A percentile compares a stretch with the other conserved stretches of the same genome.
These are phyloP conservation scores for Trametes sp. DNA, from an alignment of 1,284 basidiomycete genomes.

Conservation along the genomic window DNA sequence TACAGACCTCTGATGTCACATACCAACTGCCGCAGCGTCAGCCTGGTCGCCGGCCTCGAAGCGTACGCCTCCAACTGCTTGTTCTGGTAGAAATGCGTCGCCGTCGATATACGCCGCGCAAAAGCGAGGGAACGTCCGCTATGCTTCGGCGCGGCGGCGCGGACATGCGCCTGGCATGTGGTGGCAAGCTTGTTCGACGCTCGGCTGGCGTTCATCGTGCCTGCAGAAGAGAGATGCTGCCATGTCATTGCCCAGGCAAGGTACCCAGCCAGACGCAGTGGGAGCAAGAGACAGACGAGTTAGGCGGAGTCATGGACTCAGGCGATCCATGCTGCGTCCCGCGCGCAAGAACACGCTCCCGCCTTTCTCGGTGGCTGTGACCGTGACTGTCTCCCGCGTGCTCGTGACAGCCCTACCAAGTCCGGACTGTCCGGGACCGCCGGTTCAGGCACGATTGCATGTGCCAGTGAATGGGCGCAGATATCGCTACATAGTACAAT, in stretches of 20 bases:
- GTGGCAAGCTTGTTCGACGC: not conserved
- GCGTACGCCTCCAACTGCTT: conserved; percentile 86
- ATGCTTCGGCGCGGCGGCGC: not conserved
- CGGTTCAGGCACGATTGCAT: no score
- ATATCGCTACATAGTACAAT: no score
- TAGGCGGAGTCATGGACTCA: conserved; percentile 27
- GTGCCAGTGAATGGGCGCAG: no score
- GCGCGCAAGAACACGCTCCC: conserved; percentile 1
- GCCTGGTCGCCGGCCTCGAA: conserved; percentile 71
- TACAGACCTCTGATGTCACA: conserved; percentile 32
- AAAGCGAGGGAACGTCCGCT: not conserved
- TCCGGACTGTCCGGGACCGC: no score
- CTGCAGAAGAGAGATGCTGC: conserved; percentile 16
- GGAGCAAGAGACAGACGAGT: not conserved
- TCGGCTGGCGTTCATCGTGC: conserved; percentile 17
- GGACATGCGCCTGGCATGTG: not conserved
- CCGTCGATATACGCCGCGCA: conserved; percentile 32
- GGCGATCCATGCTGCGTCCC: conserved; percentile 17
- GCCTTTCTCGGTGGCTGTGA: conserved; percentile 14
- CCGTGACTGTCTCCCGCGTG: not conserved
- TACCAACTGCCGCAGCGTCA: conserved; percentile 86
- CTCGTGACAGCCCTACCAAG: not conserved
- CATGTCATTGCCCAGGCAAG: conserved; percentile 26
- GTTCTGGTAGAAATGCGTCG: conserved; percentile 84
- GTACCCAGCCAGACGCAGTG: conserved; percentile 4